Evolutionary conservation across 139 green algal species (phyloP), one percentile per base, ranked within the genome.

Genomic region (Volvox africanus): DNA sequence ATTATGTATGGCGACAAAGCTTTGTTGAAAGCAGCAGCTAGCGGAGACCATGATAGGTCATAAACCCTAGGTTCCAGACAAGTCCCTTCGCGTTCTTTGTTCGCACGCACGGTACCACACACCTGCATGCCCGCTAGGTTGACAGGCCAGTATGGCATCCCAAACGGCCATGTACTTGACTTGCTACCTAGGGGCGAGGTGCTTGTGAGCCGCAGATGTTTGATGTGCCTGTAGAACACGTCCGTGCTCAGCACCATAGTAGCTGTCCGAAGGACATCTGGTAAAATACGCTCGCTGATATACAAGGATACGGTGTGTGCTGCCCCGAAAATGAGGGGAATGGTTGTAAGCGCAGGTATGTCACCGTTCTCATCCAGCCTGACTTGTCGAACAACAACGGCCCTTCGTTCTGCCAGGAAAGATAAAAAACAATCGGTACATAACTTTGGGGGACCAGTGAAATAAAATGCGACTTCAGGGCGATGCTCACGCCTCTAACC

Each of bases 61-160:
- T 9, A 55, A 55, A 55, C 44, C 44, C 9, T 55, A 55, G 44
- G 44, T 55, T n/a, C 44, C 44, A 55, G 44, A 55, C 44, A 55
- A 9, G 44, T 55, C 44, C 44, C 44, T 55, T 55, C 9, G 5
- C 9, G 44, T 55, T 55, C 5, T n/a, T 5, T 9, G 44, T 55
- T 55, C 44, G 44, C 9, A 55, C 44, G 44, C 44, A 55, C 44
- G 44, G 44, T 55, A 55, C 5, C 44, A 68, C 80, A 0, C 9
- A 86, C 82, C 32, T 24, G 37, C 28, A 87, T 67, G 21, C 30
- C 61, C n/a, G 61, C n/a, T 2, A 87, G 17, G 61, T 32, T 26
- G 65, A 80, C 17, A 14, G 82, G 82, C 65, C 65, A 88, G 82
- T 19, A 88, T 35, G 82, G 82, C 82, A 88, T 79, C 22, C n/a